Base-by-base conservation (phyloP, 164 flowering plant genomes). In the Tetracentron sinense region DNA sequence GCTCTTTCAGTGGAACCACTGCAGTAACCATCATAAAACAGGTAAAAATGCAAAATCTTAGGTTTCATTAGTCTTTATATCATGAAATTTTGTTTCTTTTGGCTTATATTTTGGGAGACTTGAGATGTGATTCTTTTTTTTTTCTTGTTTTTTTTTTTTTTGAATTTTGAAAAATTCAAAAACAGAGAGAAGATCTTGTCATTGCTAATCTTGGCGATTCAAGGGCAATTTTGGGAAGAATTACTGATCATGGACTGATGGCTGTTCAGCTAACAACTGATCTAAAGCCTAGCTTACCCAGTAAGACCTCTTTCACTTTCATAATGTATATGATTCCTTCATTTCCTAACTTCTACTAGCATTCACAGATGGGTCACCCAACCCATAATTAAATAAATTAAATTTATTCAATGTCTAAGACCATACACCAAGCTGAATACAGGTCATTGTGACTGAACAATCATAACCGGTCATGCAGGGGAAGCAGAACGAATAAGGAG, bases 201-300 rank as follows among this genome's bases (percentile, higher is more conserved):
- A 70, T 89, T 31, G 91, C 93, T 25, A 92, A 92, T 71, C 90
- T 89, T 38, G 98, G 98, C 0, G 96, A 92, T 69, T 89, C 98
- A 21, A 81, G 98, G 59, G 98, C 95, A 20, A 71, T 92, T 31
- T 26, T 92, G 35, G 98, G 96, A 54, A 88, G 82, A 14, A 63
- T 79, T 4, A 66, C 72, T 17, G 79, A 85, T 4, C 61, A 75
- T 35, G 83, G 80, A 48, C 15, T 89, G 50, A 44, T 23, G 38
- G 86, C 89, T 44, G 63, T 84, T 56, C 98, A 83, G n/a, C 74
- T 92, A n/a, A 89, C 98, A 7, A 77, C 81, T 29, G 98, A 89
- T 72, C 57, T 82, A 38, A 92, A 88, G 75, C 98, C 98, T 30
- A 68, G 75, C 47, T 48, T 88, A 51, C 84, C 89, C 0, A 31